Evolutionary conservation across 2,329 filamentous ascomycete genomes (phyloP).

Genomic region (Trichophyton benhamiae): DNA sequence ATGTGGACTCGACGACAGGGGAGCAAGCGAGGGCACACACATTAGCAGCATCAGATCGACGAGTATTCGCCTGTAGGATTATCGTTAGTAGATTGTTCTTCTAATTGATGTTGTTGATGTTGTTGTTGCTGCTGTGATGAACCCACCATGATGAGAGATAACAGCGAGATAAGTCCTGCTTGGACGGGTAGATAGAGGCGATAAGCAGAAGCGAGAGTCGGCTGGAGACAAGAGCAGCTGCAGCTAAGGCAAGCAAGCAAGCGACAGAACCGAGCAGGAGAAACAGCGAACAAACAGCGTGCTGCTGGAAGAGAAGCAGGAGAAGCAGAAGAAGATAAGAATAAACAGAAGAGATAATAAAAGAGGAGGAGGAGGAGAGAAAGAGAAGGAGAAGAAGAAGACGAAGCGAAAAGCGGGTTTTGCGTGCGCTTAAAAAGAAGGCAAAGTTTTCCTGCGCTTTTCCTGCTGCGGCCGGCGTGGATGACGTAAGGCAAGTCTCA

Average conservation of each 20-base stretch:
- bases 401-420: neutral
- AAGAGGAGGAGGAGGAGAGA: neutral
- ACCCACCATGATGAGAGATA: slow-evolving; percentile 3
- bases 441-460: neutral
- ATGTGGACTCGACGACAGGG: neutral
- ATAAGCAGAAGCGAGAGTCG: neutral
- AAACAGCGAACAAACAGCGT: no score
- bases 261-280: neutral
- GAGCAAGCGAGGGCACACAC: slow-evolving; percentile 21
- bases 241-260: neutral
- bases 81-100: neutral
- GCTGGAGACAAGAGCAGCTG: neutral
- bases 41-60: slow-evolving; percentile 29
- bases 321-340: no score
- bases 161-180: neutral
- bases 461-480: neutral
- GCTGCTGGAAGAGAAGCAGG: no score
- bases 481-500: neutral
- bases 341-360: neutral
- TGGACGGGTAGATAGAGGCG: neutral
- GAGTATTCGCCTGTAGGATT: slow-evolving; percentile 18
- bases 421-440: neutral
- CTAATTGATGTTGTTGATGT: no score
- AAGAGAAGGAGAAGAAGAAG: neutral
- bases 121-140: no score